Conservation (phyloP, 345 rosid genomes). For the Salix dunnii region DNA sequence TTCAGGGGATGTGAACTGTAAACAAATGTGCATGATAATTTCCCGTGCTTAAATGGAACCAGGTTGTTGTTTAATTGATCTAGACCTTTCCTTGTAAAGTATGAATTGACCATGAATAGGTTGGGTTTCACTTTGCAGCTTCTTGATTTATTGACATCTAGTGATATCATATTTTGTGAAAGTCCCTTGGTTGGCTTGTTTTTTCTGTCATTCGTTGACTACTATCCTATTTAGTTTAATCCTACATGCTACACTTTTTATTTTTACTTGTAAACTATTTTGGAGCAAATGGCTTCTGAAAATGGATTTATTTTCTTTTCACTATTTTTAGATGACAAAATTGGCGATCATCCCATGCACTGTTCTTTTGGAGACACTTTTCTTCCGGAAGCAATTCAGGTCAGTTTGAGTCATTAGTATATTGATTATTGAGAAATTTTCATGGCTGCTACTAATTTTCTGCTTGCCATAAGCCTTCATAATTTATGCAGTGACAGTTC, state of each 20-base stretch:
- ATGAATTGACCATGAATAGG: neutral
- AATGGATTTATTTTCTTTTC: neutral
- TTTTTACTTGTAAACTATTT: neutral
- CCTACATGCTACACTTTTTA: neutral
- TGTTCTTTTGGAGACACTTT: conserved; percentile 94
- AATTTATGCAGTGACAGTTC: neutral
- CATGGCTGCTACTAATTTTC: neutral
- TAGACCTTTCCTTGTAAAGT: neutral
- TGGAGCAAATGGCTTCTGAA: conserved; percentile 16
- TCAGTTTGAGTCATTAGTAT: conserved; percentile 23
- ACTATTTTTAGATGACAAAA: conserved; percentile 81
- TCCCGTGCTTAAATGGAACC: neutral
- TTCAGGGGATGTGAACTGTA: neutral
- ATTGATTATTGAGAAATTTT: neutral
- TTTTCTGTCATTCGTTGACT: neutral
- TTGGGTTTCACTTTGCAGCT: neutral
- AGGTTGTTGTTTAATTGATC: neutral
- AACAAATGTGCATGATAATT: neutral
- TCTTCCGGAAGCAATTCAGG: conserved; percentile 98
- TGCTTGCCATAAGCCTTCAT: neutral
- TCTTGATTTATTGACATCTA: neutral
- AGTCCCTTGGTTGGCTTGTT: neutral
- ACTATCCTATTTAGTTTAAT: neutral
- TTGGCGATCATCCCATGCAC: conserved; percentile 98
- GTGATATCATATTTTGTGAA: neutral